phyloP scores from a whole-genome alignment of 768 basidiomycete genomes.

The Mycena indigotica region DNA sequence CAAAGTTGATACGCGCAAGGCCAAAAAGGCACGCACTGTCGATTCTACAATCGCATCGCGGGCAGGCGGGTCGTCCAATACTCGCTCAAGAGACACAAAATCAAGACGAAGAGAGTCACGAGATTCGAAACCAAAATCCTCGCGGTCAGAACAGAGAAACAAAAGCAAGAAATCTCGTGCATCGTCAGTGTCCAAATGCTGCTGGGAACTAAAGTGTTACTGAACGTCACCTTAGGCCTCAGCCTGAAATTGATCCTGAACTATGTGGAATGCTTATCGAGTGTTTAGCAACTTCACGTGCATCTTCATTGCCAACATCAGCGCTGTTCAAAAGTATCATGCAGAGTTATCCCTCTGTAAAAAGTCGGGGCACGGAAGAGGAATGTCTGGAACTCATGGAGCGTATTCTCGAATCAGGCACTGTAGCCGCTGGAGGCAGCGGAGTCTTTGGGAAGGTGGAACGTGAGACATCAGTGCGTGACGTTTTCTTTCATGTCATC shows the following conservation, averaged over 20 bases:
- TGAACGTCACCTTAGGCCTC: slow-evolving; percentile 17
- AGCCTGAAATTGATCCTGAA: slow-evolving; percentile 39
- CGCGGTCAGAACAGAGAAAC: background rate
- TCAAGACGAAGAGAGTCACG: background rate
- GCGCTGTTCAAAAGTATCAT: slow-evolving; percentile 55
- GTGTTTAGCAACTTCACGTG: slow-evolving; percentile 70
- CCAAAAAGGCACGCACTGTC: slow-evolving; percentile 17
- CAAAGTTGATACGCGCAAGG: slow-evolving; percentile 13
- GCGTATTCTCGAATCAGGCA: slow-evolving; percentile 48
- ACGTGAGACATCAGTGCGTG: slow-evolving; percentile 58
- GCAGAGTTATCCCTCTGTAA: slow-evolving; percentile 55
- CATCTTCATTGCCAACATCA: slow-evolving; percentile 62
- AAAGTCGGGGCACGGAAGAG: slow-evolving; percentile 38
- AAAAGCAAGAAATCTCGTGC: background rate
- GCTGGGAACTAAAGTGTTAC: background rate
- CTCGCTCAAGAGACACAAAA: background rate
- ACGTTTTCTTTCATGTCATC: slow-evolving; percentile 4
- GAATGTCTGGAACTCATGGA: slow-evolving; percentile 57
- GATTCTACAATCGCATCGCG: background rate
- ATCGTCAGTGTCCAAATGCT: background rate
- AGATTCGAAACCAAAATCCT: background rate
- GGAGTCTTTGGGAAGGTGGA: slow-evolving; percentile 78
- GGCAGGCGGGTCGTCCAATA: slow-evolving; percentile 1
- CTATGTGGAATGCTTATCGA: slow-evolving; percentile 71
- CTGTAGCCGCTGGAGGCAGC: slow-evolving; percentile 42